A percentile compares a stretch with the other conserved stretches of the same genome.
Evolutionary conservation across 306 rosid species (phyloP).

Genomic region (Benincasa hispida): DNA sequence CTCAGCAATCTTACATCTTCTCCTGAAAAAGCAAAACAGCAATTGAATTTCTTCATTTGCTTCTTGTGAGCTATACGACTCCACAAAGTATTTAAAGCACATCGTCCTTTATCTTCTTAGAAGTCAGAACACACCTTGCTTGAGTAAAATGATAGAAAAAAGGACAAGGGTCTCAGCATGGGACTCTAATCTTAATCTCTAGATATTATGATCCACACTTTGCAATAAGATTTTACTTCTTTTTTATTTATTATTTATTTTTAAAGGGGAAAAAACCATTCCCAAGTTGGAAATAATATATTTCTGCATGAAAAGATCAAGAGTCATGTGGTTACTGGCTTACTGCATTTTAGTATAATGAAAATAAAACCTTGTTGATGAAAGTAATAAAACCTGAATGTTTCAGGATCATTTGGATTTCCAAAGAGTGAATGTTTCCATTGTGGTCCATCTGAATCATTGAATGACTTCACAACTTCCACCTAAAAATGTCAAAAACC

Average conservation of each 20-base stretch:
- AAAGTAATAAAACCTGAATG: slow-evolving; percentile 54
- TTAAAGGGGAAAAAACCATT: not conserved
- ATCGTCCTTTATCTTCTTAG: not conserved
- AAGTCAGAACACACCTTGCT: not conserved
- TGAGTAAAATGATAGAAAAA: not conserved
- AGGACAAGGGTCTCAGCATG: not conserved
- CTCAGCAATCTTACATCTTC: slow-evolving; percentile 90
- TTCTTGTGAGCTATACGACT: slow-evolving; percentile 8
- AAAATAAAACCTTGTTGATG: not conserved
- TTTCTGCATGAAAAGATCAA: not conserved
- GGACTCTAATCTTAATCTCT: not conserved
- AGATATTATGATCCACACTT: not conserved
- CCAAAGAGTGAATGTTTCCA: slow-evolving; percentile 93
- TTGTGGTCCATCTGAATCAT: slow-evolving; percentile 84
- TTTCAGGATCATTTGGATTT: slow-evolving; percentile 87
- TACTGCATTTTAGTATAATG: not conserved
- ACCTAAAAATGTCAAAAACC: slow-evolving; percentile 35
- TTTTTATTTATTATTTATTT: not conserved
- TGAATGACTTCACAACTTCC: slow-evolving; percentile 80
- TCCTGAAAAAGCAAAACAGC: slow-evolving; percentile 35
- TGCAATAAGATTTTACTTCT: not conserved
- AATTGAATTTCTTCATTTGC: slow-evolving; percentile 11
- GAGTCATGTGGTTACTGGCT: not conserved
- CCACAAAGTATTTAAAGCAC: not conserved
- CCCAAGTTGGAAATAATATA: not conserved